Percentiles rank a stretch among this genome's conserved stretches.
phyloP scores from a whole-genome alignment of 257 asterid species.

The Datura wrightii region DNA sequence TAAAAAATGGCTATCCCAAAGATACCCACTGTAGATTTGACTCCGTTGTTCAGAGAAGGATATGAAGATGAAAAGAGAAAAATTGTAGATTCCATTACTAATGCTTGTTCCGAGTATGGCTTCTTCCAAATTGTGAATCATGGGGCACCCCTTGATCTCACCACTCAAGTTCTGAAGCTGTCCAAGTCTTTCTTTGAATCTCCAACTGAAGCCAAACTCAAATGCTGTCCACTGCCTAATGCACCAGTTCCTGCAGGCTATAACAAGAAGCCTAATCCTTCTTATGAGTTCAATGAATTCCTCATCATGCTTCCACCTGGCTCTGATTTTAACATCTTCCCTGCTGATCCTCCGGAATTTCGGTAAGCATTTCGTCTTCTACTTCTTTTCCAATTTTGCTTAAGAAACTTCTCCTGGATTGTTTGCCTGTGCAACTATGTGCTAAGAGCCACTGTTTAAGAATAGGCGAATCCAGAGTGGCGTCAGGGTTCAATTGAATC shows the following conservation, averaged over 20 bases:
- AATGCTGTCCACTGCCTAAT: slow-evolving; percentile 36
- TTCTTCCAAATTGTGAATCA: slow-evolving; percentile 57
- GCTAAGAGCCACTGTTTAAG: neutral
- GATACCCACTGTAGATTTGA: slow-evolving; percentile 58
- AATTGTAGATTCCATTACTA: slow-evolving; percentile 39
- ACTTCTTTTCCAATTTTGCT: neutral
- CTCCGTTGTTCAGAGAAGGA: slow-evolving; percentile 41
- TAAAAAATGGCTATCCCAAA: slow-evolving; percentile 31
- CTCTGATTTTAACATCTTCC: slow-evolving; percentile 39
- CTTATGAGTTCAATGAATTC: slow-evolving; percentile 54
- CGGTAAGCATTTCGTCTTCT: neutral
- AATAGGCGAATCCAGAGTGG: neutral
- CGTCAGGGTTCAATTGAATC: neutral
- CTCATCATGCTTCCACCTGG: slow-evolving; percentile 55
- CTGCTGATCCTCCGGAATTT: slow-evolving; percentile 44
- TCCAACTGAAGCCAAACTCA: slow-evolving; percentile 51
- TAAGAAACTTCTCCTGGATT: neutral
- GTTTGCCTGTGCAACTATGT: neutral
- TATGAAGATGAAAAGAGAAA: slow-evolving; percentile 40
- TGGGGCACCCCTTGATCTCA: slow-evolving; percentile 51
- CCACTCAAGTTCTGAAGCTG: slow-evolving; percentile 49
- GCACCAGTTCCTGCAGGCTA: slow-evolving; percentile 62
- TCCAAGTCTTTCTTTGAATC: slow-evolving; percentile 43
- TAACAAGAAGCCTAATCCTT: slow-evolving; percentile 50
- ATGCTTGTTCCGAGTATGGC: slow-evolving; percentile 58